phyloP scores from a whole-genome alignment of 192 early-diverging fungal genomes.

The Linnemannia zychae region DNA sequence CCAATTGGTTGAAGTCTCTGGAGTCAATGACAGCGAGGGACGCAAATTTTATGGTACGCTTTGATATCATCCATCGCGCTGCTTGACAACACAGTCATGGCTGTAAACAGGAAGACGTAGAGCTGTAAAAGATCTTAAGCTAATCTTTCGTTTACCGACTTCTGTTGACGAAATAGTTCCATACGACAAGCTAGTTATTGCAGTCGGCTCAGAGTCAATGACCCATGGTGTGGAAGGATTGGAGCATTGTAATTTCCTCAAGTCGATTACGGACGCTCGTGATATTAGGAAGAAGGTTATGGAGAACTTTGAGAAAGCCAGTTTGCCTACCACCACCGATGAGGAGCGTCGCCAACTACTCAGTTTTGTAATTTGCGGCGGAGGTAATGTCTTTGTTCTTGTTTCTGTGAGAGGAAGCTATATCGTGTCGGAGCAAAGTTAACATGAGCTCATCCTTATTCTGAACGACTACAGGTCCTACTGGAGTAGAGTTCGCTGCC shows the following conservation, averaged over 20 bases:
- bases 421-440: neutral
- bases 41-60: conserved; percentile 63
- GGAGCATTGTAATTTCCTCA: conserved; percentile 72
- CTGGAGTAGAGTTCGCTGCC: conserved; percentile 79
- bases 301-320: conserved; percentile 76
- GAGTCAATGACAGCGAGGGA: conserved; percentile 27
- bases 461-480: conserved; percentile 39
- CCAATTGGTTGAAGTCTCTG: conserved; percentile 62
- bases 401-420: neutral
- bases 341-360: conserved; percentile 73
- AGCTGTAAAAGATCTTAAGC: neutral
- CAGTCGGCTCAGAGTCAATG: conserved; percentile 69
- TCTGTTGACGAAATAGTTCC: conserved; percentile 36
- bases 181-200: conserved; percentile 70
- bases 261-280: conserved; percentile 76
- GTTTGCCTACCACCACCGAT: conserved; percentile 68
- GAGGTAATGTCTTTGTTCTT: conserved; percentile 61
- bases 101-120: neutral
- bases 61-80: neutral
- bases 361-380: conserved; percentile 81
- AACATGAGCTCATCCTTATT: neutral
- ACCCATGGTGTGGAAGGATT: conserved; percentile 75
- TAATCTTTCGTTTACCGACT: neutral
- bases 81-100: neutral
- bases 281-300: conserved; percentile 69